A percentile compares a stretch with the other conserved stretches of the same genome.
Evolutionary conservation across 306 rosid species (phyloP).

Genomic region (Cicer pinnatifidum): DNA sequence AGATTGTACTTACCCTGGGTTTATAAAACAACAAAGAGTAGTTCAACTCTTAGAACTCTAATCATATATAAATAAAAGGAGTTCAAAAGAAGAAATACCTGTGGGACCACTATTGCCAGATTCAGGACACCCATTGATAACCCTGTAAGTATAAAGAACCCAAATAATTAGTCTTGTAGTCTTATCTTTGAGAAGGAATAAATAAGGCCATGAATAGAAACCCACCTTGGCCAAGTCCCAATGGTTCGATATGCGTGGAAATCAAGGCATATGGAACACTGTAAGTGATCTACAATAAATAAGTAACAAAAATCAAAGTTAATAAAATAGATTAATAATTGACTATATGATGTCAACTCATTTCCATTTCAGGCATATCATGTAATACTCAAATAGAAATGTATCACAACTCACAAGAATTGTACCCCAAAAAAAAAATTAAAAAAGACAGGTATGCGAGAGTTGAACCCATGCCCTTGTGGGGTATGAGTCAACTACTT

Average conservation of each 20-base stretch:
- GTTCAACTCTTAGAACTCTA: conserved; percentile 6
- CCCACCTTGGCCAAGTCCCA: conserved; percentile 95
- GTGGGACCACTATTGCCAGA: conserved; percentile 90
- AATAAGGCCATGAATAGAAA: conserved; percentile 35
- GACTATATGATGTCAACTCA: conserved; percentile 25
- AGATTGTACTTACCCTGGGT: conserved; percentile 10
- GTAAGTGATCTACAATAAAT: conserved; percentile 75
- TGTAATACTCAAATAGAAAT: conserved; percentile 6
- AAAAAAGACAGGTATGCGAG: neutral
- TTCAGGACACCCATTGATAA: conserved; percentile 94
- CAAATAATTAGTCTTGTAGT: conserved; percentile 43
- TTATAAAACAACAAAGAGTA: neutral
- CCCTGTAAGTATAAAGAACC: conserved; percentile 64
- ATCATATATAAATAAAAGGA: conserved; percentile 20
- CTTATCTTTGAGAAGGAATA: conserved; percentile 38
- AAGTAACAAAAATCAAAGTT: conserved; percentile 39
- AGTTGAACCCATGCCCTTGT: too few species aligned
- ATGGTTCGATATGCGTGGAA: conserved; percentile 77
- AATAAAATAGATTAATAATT: conserved; percentile 9
- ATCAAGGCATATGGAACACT: conserved; percentile 92
- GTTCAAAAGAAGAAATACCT: conserved; percentile 61
- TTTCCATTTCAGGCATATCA: conserved; percentile 40
- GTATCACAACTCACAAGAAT: conserved; percentile 37
- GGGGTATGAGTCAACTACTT: too few species aligned
- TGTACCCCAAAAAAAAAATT: neutral